Percentiles rank a stretch among this genome's conserved stretches.
phyloP scores from a whole-genome alignment of 306 rosid species.

The Neltuma alba region DNA sequence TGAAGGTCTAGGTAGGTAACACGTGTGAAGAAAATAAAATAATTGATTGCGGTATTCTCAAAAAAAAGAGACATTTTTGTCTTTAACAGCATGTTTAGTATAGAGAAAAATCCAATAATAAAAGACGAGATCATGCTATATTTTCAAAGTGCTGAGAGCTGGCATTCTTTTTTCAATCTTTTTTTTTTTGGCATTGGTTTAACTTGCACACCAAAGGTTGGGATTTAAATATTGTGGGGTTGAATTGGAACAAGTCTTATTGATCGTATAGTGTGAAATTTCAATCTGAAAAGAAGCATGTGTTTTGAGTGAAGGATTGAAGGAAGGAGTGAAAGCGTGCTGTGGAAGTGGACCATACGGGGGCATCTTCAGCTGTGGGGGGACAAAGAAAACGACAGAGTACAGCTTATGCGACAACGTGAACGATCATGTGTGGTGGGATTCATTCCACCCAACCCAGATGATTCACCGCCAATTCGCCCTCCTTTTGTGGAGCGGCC shows the following conservation, averaged over 20 bases:
- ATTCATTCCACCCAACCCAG: slow-evolving; percentile 62
- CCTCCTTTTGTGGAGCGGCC: slow-evolving; percentile 48
- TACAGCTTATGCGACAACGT: slow-evolving; percentile 49
- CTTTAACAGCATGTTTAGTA: too few relatives aligned
- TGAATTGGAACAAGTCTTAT: background rate
- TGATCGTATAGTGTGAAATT: background rate
- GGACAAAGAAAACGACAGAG: slow-evolving; percentile 38
- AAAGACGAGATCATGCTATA: too few relatives aligned
- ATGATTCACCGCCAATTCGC: slow-evolving; percentile 59
- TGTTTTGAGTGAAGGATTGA: slow-evolving; percentile 43
- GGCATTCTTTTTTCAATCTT: too few relatives aligned
- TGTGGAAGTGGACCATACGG: slow-evolving; percentile 69
- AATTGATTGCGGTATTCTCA: too few relatives aligned
- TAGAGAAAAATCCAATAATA: too few relatives aligned
- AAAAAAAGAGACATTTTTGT: too few relatives aligned
- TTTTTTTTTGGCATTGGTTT: too few relatives aligned
- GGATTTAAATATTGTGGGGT: too few relatives aligned
- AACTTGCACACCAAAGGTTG: too few relatives aligned
- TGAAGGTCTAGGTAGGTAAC: too few relatives aligned
- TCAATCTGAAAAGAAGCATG: background rate
- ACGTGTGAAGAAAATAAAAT: too few relatives aligned
- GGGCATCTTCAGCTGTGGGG: slow-evolving; percentile 56
- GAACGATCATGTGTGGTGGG: slow-evolving; percentile 61
- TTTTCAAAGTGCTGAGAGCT: too few relatives aligned
- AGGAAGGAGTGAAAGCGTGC: slow-evolving; percentile 67